These are phyloP conservation scores for Saccharomyces hybrid DNA, from an alignment of 1,139 yeast genomes.

Conservation along the genomic window DNA sequence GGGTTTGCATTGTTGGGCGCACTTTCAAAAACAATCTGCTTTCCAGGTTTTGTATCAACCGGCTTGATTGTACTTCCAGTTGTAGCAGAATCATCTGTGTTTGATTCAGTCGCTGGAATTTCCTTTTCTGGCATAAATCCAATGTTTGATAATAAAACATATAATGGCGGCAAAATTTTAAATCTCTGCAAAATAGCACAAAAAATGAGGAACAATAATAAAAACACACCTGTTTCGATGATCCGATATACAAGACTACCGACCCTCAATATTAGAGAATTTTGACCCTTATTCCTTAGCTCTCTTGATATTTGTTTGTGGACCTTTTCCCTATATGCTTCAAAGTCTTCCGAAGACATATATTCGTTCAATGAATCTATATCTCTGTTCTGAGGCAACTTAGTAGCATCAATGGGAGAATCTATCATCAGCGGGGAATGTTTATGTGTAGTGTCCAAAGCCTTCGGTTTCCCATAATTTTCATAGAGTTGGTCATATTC, in stretches of 20 bases:
- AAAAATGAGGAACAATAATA: slow-evolving; percentile 34
- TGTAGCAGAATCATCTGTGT: neutral
- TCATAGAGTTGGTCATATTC: slow-evolving; percentile 12
- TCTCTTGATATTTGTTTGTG: slow-evolving; percentile 23
- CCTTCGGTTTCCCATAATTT: slow-evolving; percentile 6
- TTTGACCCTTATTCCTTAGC: slow-evolving; percentile 10
- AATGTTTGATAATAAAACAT: slow-evolving; percentile 27
- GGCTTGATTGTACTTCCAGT: neutral
- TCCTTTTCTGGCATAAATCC: slow-evolving; percentile 24
- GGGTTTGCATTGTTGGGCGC: neutral
- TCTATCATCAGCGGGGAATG: neutral
- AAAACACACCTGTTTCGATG: slow-evolving; percentile 44
- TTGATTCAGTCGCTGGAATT: neutral
- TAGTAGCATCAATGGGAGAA: slow-evolving; percentile 9
- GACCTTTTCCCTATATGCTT: slow-evolving; percentile 19
- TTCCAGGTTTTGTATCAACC: neutral
- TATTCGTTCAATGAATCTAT: slow-evolving; percentile 18
- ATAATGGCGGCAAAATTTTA: slow-evolving; percentile 37
- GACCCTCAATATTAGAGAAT: slow-evolving; percentile 15
- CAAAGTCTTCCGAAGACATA: slow-evolving; percentile 23
- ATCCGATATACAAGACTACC: slow-evolving; percentile 38
- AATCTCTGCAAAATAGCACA: slow-evolving; percentile 35
- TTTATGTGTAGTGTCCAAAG: neutral
- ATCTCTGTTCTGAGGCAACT: slow-evolving; percentile 5
- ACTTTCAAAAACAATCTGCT: neutral